Conservation (phyloP, 768 basidiomycete species). For the Tulasnella sp. region DNA sequence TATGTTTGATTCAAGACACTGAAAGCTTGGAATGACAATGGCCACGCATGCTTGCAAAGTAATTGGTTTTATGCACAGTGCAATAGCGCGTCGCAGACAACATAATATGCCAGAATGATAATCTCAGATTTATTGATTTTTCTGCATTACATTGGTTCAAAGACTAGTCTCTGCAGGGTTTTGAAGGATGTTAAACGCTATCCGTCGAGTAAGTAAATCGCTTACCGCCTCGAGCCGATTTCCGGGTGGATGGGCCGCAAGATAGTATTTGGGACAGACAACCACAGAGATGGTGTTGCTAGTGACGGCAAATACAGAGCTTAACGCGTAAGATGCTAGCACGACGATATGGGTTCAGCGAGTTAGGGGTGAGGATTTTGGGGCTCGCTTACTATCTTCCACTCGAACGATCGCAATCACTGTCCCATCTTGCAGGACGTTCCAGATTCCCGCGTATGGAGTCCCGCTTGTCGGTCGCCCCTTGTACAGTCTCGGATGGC, state of each 20-base stretch:
- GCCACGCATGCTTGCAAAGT: too few species aligned
- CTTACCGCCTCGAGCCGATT: neutral
- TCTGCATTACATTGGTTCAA: neutral
- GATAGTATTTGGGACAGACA: neutral
- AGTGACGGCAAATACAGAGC: neutral
- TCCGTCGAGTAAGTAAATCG: neutral
- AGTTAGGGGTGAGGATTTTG: neutral
- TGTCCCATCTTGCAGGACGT: neutral
- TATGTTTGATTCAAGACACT: too few species aligned
- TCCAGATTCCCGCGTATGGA: neutral
- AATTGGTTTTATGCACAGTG: too few species aligned
- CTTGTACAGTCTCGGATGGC: neutral
- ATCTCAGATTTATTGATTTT: neutral
- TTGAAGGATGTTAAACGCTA: neutral
- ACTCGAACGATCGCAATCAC: neutral
- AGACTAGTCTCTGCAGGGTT: neutral
- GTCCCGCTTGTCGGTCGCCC: neutral
- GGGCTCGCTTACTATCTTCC: neutral
- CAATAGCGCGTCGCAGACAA: too few species aligned
- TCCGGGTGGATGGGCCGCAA: neutral
- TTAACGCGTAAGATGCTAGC: neutral
- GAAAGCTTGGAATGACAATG: too few species aligned
- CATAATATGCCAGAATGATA: neutral
- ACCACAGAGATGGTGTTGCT: neutral
- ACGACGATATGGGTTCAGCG: neutral